These are phyloP conservation scores for Trichosporon asahii DNA, from an alignment of 1,284 basidiomycete species.

Conservation along the genomic window DNA sequence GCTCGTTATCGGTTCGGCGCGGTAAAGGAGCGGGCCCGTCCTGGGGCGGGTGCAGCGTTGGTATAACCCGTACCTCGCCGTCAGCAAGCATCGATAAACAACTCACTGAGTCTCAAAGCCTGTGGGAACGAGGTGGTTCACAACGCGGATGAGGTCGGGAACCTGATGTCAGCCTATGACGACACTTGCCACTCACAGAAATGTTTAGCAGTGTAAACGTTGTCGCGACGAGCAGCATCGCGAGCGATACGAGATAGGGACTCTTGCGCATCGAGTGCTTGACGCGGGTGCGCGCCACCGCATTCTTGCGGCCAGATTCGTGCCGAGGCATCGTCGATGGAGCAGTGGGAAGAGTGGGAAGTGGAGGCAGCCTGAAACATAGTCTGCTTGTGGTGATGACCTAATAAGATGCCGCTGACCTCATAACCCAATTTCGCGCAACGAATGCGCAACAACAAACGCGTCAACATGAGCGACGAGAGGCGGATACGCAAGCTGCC, in stretches of 20 bases:
- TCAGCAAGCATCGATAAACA: neutral
- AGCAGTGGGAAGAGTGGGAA: conserved; percentile 11
- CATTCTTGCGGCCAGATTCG: neutral
- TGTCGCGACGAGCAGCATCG: conserved; percentile 46
- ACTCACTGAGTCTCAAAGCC: conserved; percentile 48
- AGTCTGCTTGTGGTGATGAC: conserved; percentile 1
- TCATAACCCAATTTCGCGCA: neutral
- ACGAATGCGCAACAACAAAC: neutral
- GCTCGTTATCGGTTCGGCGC: conserved; percentile 35
- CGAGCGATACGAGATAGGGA: conserved; percentile 46
- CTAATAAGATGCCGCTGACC: neutral
- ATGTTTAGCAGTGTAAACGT: conserved; percentile 47
- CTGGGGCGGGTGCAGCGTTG: conserved; percentile 44
- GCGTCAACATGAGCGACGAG: conserved; percentile 22
- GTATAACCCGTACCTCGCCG: conserved; percentile 48
- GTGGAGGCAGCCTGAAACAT: conserved; percentile 9
- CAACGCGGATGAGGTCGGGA: conserved; percentile 45
- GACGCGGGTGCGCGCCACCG: conserved; percentile 11
- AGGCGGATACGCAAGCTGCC: conserved; percentile 53
- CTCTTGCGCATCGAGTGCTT: conserved; percentile 47
- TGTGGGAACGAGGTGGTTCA: conserved; percentile 39
- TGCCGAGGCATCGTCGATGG: conserved; percentile 13
- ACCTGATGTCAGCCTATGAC: conserved; percentile 27
- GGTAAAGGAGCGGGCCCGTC: conserved; percentile 31
- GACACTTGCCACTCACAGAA: conserved; percentile 31